Conservation (phyloP, 1,284 basidiomycete genomes). For the Tylopilus orsonianus region DNA sequence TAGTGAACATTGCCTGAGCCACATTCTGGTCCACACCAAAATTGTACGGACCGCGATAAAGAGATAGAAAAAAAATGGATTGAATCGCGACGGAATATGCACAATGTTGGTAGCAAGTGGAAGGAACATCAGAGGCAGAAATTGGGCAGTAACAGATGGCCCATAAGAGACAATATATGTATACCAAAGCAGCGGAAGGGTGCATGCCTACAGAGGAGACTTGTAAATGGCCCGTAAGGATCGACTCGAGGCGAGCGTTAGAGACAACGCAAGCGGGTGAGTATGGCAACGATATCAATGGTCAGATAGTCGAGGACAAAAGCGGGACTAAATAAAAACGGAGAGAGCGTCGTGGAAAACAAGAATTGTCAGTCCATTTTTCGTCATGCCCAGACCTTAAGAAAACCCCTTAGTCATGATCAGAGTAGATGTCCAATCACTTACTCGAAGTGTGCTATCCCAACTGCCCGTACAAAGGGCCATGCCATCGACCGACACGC, state of each 20-base stretch:
- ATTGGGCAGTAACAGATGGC: slow-evolving; percentile 31
- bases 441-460: slow-evolving; percentile 94
- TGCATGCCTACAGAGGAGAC: slow-evolving; percentile 26
- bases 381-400: slow-evolving; percentile 61
- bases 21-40: not conserved
- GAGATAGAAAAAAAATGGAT: slow-evolving; percentile 17
- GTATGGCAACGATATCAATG: slow-evolving; percentile 49
- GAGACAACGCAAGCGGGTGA: slow-evolving; percentile 44
- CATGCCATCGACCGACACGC: slow-evolving; percentile 95
- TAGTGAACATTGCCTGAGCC: slow-evolving; percentile 2
- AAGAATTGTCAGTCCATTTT: slow-evolving; percentile 28
- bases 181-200: slow-evolving; percentile 39
- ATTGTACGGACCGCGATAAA: slow-evolving; percentile 3
- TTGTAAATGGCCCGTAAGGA: slow-evolving; percentile 54
- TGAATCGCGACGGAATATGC: slow-evolving; percentile 35
- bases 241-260: slow-evolving; percentile 54
- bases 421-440: slow-evolving; percentile 31
- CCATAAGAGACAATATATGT: slow-evolving; percentile 36
- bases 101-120: slow-evolving; percentile 29
- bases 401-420: slow-evolving; percentile 13
- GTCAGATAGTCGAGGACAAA: slow-evolving; percentile 35
- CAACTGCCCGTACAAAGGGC: slow-evolving; percentile 97
- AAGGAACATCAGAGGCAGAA: slow-evolving; percentile 27
- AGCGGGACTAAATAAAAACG: slow-evolving; percentile 26
- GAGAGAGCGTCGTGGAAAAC: slow-evolving; percentile 25